Conservation (phyloP, 768 basidiomycete genomes). For the Termitomyces sp. region DNA sequence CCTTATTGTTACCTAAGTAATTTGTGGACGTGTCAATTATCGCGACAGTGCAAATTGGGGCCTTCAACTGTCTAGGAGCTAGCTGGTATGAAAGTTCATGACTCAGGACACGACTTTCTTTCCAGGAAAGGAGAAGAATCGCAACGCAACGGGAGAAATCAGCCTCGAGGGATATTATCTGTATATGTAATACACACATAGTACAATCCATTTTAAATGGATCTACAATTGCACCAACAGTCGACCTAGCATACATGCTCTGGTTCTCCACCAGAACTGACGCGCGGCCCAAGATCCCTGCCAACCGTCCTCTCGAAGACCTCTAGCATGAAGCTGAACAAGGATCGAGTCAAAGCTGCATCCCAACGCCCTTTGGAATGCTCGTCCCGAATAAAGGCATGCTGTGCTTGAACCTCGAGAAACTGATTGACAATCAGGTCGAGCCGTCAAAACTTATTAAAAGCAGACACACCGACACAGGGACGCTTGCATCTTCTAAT, state of each 20-base stretch:
- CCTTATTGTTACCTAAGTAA: background rate
- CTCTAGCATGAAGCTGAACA: slow-evolving; percentile 88
- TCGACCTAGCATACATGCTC: slow-evolving; percentile 74
- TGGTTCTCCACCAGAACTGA: slow-evolving; percentile 35
- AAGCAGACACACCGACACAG: slow-evolving; percentile 52
- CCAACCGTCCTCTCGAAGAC: slow-evolving; percentile 87
- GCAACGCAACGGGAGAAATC: background rate
- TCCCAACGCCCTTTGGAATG: slow-evolving; percentile 94
- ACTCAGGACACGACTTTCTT: background rate
- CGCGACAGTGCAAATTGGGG: background rate
- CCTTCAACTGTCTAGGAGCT: background rate
- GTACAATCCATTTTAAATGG: background rate
- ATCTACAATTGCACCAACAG: background rate
- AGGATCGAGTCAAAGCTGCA: slow-evolving; percentile 75
- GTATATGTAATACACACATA: background rate
- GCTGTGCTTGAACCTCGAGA: slow-evolving; percentile 94
- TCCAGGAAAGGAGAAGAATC: background rate
- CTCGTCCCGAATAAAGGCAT: slow-evolving; percentile 94
- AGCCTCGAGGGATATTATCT: background rate
- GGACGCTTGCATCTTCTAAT: slow-evolving; percentile 75
- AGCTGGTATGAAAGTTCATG: background rate
- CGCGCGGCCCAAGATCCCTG: slow-evolving; percentile 74
- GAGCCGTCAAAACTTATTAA: slow-evolving; percentile 3
- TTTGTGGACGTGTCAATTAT: background rate
- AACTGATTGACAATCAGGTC: slow-evolving; percentile 43